Evolutionary conservation across 2,329 filamentous ascomycete genomes (phyloP), one percentile per base, ranked within the genome.

Genomic region (Penicillium sp.): DNA sequence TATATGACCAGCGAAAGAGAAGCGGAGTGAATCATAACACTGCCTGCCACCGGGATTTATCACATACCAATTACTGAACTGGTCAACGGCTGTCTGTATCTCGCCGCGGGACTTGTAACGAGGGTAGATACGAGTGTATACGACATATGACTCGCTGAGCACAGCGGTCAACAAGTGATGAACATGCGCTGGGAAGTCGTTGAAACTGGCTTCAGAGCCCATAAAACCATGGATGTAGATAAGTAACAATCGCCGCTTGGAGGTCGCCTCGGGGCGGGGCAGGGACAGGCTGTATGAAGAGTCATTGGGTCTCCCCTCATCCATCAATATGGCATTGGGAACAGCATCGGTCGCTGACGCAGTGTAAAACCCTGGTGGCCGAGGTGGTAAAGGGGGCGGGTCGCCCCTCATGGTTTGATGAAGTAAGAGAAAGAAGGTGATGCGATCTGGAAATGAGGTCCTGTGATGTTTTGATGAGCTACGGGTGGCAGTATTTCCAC

Each of bases 211-310:
- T 72, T 95, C 90, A 58, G 90, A 89, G 51, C 93, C 92, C 82
- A 95, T 89, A 76, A 96, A 96, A 59, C 93, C 92, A 77, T 96
- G 93, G 55, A 96, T 87, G 71, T 92, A 96, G 52, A 96, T 79
- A 21, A 96, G 71, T 1, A 97, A 81, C 24, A 97, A 79, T 24
- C 80, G 22, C 14, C 52, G 42, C 50, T 50, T 50, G 14, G 21
- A 37, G 37, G 27, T 47, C 9, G 33, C 51, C 42, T 49, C 47
- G 21, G 37, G 52, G 37, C 37, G 37, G 37, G 37, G 37, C 37
- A 42, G 19, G 19, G 37, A 42, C 11, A 42, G 19, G 37, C 37
- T 42, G 19, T 42, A 42, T 42, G 10, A 42, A 4, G 37, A 22
- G 10, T 42, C 37, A 42, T 21, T 42, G 19, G 37, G 37, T 21